Base-by-base conservation (phyloP, 495 filamentous ascomycete genomes). In the Xylaria nigripes region DNA sequence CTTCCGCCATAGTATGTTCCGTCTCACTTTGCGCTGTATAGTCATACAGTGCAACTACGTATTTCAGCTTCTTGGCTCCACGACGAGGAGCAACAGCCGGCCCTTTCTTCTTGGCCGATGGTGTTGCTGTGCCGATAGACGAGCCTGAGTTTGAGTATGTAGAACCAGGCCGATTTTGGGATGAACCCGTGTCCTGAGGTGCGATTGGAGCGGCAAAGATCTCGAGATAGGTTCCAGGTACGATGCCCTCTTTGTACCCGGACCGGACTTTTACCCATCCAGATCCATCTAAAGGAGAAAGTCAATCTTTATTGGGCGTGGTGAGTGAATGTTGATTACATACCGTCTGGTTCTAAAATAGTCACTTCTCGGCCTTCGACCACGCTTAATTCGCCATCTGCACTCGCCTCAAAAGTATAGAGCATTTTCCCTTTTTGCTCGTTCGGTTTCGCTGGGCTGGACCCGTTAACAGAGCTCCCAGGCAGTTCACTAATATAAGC, bases 51-150 rank as follows among this genome's bases (percentile, higher is more conserved):
- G 93, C 93, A 66, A 95, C 88, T 6, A 93, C 91, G 58, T 96
- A 94, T 63, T 86, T 86, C n/a, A 96, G 71, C 62, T 95, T 95
- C 82, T 95, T 95, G 13, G 90, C 93, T 9, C 91, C 92, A 8
- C 92, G 81, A 59, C 86, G 85, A 9, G 93, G 93, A 21, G 91
- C 94, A 13, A 98, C 93, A 0, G 85, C 90, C 0, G 93, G 93
- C 0, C 93, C 93, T 62, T 95, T 87, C 69, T 93, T 94, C 73
- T 94, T 96, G 12, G 61, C 58, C n/a, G 62, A 38, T 22, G 65
- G 58, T 12, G 64, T 62, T 29, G 63, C 64, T 16, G 82, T 81
- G 10, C 79, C 76, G 16, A 88, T 66, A 1, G 86, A 90, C 9
- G 82, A 84, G 0, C 86, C 87, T 10, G 87, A 92, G 64, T 83